Conservation (phyloP, 2,329 filamentous ascomycete genomes). For the Malbranchea zuffiana region DNA sequence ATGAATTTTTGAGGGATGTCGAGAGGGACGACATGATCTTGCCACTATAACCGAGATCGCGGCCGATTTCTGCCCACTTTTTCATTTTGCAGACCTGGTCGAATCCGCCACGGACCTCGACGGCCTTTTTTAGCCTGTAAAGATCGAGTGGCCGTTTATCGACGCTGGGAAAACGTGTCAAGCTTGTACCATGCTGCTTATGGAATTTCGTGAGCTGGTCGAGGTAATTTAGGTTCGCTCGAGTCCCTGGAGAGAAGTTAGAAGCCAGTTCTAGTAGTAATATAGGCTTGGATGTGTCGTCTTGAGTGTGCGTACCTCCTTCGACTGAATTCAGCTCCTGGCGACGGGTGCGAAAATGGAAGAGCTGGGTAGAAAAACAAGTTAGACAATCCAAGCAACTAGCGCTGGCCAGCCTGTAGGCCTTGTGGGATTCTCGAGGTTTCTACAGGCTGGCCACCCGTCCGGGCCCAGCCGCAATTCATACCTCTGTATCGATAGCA, state of each 20-base stretch:
- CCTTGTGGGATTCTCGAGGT: background rate
- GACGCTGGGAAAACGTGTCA: conserved; percentile 89
- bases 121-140: conserved; percentile 92
- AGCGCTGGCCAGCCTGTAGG: background rate
- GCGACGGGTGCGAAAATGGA: conserved; percentile 91
- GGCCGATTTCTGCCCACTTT: conserved; percentile 97
- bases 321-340: conserved; percentile 97
- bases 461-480: conserved; percentile 23
- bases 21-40: conserved; percentile 99
- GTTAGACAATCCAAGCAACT: no score
- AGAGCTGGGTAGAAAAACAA: conserved; percentile 50
- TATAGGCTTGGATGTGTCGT: conserved; percentile 27
- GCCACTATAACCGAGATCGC: conserved; percentile 92
- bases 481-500: conserved; percentile 91
- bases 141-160: conserved; percentile 95
- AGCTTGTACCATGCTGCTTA: conserved; percentile 87
- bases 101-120: conserved; percentile 88
- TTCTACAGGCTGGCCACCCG: no score
- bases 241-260: conserved; percentile 57
- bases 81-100: conserved; percentile 94
- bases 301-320: conserved; percentile 57
- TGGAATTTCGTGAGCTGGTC: conserved; percentile 94
- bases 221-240: conserved; percentile 89
- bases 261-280: conserved; percentile 8
- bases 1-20: conserved; percentile 95